phyloP scores from a whole-genome alignment of 345 rosid species.

The Rhodamnia rubescens region DNA sequence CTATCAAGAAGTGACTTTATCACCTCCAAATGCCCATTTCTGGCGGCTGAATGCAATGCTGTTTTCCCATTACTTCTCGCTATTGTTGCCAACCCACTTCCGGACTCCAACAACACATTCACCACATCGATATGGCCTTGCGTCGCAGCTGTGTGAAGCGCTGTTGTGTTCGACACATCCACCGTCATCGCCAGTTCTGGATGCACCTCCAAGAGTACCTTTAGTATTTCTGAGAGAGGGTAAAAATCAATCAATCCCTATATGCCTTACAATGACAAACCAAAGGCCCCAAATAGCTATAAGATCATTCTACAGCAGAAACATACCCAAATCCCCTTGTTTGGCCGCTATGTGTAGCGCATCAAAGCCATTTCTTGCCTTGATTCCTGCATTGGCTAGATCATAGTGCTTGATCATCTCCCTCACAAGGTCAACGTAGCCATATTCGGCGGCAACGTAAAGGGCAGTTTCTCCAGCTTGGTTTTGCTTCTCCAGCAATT shows the following conservation, averaged over 20 bases:
- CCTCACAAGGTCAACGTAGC: conserved; percentile 58
- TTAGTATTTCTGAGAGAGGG: conserved; percentile 44
- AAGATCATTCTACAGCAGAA: not conserved
- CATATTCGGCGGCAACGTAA: conserved; percentile 86
- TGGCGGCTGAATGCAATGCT: conserved; percentile 79
- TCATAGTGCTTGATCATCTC: conserved; percentile 76
- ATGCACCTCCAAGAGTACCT: conserved; percentile 54
- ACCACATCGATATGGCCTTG: conserved; percentile 84
- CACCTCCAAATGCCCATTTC: conserved; percentile 81
- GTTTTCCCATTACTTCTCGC: conserved; percentile 92
- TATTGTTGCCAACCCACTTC: conserved; percentile 72
- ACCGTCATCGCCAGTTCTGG: conserved; percentile 95
- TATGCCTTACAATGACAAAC: not conserved
- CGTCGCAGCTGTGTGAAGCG: conserved; percentile 81
- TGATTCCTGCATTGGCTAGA: conserved; percentile 66
- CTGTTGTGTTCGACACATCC: conserved; percentile 77
- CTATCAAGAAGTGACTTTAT: conserved; percentile 44
- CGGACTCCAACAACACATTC: conserved; percentile 50
- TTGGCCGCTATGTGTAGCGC: conserved; percentile 95
- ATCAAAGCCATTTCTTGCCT: conserved; percentile 88
- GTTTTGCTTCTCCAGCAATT: conserved; percentile 59
- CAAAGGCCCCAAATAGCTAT: not conserved
- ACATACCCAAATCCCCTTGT: conserved; percentile 79
- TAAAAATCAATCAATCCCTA: not conserved
- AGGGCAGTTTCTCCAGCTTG: conserved; percentile 89